Base-by-base conservation (phyloP, 768 basidiomycete genomes). In the Termitomyces sp. region DNA sequence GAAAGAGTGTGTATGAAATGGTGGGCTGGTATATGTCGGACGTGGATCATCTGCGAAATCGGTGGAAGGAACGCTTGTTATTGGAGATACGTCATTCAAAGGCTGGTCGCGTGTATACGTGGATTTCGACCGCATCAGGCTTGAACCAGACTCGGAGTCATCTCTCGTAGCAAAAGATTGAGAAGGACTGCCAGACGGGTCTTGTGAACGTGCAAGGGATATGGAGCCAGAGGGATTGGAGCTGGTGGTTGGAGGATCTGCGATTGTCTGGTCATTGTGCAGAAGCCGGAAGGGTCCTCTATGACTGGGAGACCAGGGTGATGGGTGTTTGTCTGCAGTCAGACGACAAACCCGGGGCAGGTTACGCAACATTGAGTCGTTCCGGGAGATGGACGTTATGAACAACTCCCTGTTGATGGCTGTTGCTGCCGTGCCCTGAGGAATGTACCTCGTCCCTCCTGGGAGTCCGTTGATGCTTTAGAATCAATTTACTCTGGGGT, bases 1-100 rank as follows among this genome's bases (percentile, higher is more conserved):
- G 74, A 94, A 92, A 3, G 79, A 75, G 70, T 94, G 87, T 2
- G 92, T 94, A 64, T 94, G 80, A 67, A 94, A 94, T 0, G 92
- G 92, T 8, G 91, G 90, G 34, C 78, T 80, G 16, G 81, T 69
- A 68, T 89, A 87, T 14, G 76, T 70, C 1, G 70, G 73, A 51
- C 67, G 66, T 49, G 58, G 66, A 35, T 53, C 61, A 59, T 44
- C 66, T 57, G 52, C 54, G 41, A 56, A 53, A 23, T 64, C 61
- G 2, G 59, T 60, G 10, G 65, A 64, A 40, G 65, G 65, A 14
- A 66, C 65, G n/a, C 44, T 52, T 25, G 65, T 59, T 50, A 59
- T 61, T 23, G 32, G 46, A 10, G 60, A 56, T 51, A 57, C 46
- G 2, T 44, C 59, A 17, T 58, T 32, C 44, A 58, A 31, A 40